phyloP scores from a whole-genome alignment of 768 basidiomycete species.

The Trametes coccinea region DNA sequence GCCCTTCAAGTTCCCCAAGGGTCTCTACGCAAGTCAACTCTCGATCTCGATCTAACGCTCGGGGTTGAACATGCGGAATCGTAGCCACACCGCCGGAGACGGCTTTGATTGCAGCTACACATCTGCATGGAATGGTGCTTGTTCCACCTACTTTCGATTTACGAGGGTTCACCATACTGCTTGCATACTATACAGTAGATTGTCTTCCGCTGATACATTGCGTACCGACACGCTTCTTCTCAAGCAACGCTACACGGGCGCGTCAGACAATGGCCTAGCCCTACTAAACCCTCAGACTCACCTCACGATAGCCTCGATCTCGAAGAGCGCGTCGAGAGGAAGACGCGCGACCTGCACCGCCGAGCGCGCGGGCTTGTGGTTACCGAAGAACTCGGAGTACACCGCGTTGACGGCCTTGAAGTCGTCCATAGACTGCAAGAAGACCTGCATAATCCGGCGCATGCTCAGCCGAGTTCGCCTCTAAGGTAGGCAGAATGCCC shows the following conservation, averaged over 20 bases:
- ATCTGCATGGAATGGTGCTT: no score
- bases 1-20: no score
- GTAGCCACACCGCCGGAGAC: no score
- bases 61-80: no score
- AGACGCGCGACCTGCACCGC: constrained; percentile 87
- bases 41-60: no score
- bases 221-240: background rate
- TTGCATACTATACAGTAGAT: background rate
- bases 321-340: constrained; percentile 89
- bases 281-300: constrained; percentile 31
- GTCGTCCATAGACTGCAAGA: constrained; percentile 91
- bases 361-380: constrained; percentile 91
- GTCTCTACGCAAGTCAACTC: no score
- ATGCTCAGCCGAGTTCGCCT: background rate
- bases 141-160: no score
- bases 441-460: constrained; percentile 56
- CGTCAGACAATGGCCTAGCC: background rate
- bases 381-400: constrained; percentile 83
- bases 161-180: no score
- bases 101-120: no score
- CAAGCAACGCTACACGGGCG: background rate
- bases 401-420: constrained; percentile 80
- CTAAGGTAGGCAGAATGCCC: background rate
- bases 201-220: background rate
- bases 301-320: constrained; percentile 90